These are phyloP conservation scores for Eleusine indica DNA, from an alignment of 176 grass and related monocot species.

Conservation along the genomic window DNA sequence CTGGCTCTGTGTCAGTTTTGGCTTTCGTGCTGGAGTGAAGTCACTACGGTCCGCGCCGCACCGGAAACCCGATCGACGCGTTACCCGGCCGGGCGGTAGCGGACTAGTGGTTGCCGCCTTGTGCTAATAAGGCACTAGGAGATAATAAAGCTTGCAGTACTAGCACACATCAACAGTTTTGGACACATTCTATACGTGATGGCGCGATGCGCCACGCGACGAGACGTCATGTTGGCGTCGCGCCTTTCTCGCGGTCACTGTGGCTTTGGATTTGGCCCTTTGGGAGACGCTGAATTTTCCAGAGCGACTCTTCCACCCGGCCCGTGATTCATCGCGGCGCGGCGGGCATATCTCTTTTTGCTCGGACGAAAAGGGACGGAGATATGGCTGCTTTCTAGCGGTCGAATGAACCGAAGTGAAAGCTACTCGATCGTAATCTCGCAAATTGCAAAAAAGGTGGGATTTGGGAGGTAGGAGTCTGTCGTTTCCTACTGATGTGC, in stretches of 20 bases:
- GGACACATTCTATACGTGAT: not conserved
- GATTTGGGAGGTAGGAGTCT: slow-evolving; percentile 7
- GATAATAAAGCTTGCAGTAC: not conserved
- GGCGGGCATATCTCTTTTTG: slow-evolving; percentile 20
- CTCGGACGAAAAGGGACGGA: not conserved
- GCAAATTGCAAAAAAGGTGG: not conserved
- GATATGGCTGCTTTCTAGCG: not conserved
- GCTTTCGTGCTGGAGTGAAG: not conserved
- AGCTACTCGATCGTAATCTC: slow-evolving; percentile 31
- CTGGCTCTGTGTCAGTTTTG: not conserved
- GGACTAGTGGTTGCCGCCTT: not conserved
- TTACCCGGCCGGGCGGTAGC: not conserved
- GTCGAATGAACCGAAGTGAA: not conserved
- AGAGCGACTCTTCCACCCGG: not conserved
- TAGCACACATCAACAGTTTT: not conserved
- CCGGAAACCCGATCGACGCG: not conserved
- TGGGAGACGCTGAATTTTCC: not conserved
- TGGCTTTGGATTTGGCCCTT: not conserved
- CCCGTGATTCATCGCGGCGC: not conserved
- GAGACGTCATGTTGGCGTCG: not conserved
- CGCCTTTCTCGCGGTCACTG: not conserved
- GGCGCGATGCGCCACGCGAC: not conserved
- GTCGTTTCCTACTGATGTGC: slow-evolving; percentile 1
- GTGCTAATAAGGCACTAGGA: not conserved
- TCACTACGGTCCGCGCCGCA: not conserved